A percentile compares a stretch with the other conserved stretches of the same genome.
Conservation (phyloP, 352 stramenopile genomes). For the Phytophthora gonapodyides region DNA sequence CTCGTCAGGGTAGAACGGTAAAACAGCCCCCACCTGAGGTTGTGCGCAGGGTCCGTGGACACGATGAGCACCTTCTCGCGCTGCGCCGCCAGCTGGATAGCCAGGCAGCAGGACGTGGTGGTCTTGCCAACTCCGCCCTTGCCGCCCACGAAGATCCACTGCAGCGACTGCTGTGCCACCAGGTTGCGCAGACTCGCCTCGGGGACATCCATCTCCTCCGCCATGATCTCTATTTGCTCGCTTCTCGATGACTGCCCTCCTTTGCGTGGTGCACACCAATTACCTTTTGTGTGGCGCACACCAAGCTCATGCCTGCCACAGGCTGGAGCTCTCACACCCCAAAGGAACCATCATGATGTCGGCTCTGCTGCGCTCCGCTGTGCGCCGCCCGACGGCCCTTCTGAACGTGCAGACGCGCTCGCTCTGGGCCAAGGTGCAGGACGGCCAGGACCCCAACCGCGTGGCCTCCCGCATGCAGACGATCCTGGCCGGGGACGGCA, state of each 20-base stretch:
- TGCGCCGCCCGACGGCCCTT: slow-evolving; percentile 22
- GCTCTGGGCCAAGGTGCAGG: slow-evolving; percentile 62
- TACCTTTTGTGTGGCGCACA: no score
- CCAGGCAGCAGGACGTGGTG: slow-evolving; percentile 98
- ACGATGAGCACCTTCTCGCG: slow-evolving; percentile 97
- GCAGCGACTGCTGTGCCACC: slow-evolving; percentile 86
- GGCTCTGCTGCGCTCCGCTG: slow-evolving; percentile 35
- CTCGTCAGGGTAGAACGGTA: not conserved
- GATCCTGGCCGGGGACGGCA: slow-evolving; percentile 78
- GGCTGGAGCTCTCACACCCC: not conserved
- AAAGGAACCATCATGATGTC: slow-evolving; percentile 35
- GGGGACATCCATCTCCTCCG: slow-evolving; percentile 56
- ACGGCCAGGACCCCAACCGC: slow-evolving; percentile 53
- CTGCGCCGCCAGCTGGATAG: slow-evolving; percentile 90
- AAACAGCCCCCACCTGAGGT: slow-evolving; percentile 83
- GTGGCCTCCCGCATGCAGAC: slow-evolving; percentile 62
- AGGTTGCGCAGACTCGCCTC: slow-evolving; percentile 92
- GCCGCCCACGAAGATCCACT: slow-evolving; percentile 96
- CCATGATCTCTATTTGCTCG: slow-evolving; percentile 22
- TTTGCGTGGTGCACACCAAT: no score
- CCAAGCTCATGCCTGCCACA: no score
- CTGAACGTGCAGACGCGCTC: slow-evolving; percentile 37
- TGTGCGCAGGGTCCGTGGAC: slow-evolving; percentile 99
- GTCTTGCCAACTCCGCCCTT: slow-evolving; percentile 97
- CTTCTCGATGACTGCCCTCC: not conserved